Conservation (phyloP, 352 stramenopile genomes). For the Globisporangium okanoganense region DNA sequence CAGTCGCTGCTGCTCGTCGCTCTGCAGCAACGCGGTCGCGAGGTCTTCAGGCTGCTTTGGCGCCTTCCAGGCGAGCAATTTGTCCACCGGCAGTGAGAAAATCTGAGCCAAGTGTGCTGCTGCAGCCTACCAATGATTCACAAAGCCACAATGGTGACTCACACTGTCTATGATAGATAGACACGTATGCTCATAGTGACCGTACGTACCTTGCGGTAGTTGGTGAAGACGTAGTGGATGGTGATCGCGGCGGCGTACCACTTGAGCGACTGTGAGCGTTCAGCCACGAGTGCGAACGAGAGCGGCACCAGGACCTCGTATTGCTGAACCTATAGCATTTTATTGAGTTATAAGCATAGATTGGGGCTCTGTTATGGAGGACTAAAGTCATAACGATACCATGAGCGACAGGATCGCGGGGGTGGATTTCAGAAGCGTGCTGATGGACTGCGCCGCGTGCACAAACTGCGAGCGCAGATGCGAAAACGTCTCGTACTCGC, state of each 20-base stretch:
- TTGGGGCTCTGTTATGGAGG: neutral
- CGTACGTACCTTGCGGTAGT: constrained; percentile 22
- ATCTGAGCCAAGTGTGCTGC: constrained; percentile 18
- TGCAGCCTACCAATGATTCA: neutral
- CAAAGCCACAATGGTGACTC: neutral
- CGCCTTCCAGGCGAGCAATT: neutral
- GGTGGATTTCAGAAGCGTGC: constrained; percentile 45
- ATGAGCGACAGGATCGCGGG: constrained; percentile 34
- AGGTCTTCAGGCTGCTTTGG: constrained; percentile 19
- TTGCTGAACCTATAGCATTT: constrained; percentile 27
- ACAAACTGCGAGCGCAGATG: constrained; percentile 55
- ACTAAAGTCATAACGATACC: constrained; percentile 17
- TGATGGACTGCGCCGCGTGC: constrained; percentile 40
- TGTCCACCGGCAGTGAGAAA: constrained; percentile 12
- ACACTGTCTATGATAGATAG: neutral
- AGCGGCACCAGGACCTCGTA: constrained; percentile 45
- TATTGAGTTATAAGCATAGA: neutral
- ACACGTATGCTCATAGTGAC: neutral
- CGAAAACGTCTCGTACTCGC: constrained; percentile 48
- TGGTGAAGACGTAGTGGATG: constrained; percentile 43
- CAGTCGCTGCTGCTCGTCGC: constrained; percentile 27
- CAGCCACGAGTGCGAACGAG: constrained; percentile 49
- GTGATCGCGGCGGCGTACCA: constrained; percentile 53
- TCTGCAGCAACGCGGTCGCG: constrained; percentile 29
- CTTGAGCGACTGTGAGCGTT: constrained; percentile 53